These are phyloP conservation scores for Phaffia australis DNA, from an alignment of 768 basidiomycete genomes.

Conservation along the genomic window DNA sequence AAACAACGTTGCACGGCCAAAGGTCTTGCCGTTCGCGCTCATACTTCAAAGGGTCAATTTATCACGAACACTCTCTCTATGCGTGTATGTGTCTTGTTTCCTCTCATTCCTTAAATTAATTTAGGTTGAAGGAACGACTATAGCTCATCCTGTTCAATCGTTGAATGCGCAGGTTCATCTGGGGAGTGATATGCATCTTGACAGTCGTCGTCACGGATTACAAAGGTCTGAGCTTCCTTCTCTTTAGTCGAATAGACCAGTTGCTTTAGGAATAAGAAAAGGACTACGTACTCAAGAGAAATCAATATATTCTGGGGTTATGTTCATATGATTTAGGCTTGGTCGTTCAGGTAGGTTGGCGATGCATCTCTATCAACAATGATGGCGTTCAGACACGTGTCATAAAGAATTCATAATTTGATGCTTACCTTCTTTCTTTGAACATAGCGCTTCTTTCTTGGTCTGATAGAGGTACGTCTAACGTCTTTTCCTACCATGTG, in stretches of 20 bases:
- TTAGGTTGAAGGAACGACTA: too few species aligned
- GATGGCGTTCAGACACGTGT: too few species aligned
- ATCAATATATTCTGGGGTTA: too few species aligned
- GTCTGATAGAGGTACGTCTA: conserved; percentile 31
- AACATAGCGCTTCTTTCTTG: conserved; percentile 33
- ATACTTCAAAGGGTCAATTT: conserved; percentile 30
- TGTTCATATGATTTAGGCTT: conserved; percentile 27
- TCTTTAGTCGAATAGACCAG: too few species aligned
- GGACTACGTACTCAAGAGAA: too few species aligned
- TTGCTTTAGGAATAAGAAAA: too few species aligned
- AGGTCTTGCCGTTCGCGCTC: conserved; percentile 34
- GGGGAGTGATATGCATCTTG: conserved; percentile 34
- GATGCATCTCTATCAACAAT: too few species aligned
- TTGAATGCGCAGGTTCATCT: conserved; percentile 26
- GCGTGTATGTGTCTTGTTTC: conserved; percentile 9
- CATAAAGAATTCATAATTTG: too few species aligned
- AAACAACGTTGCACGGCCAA: neutral
- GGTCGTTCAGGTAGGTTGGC: conserved; percentile 28
- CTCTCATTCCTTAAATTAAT: too few species aligned
- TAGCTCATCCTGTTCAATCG: neutral
- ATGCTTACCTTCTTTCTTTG: neutral
- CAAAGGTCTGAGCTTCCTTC: neutral
- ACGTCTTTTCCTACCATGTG: neutral
- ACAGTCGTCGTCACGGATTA: conserved; percentile 32
- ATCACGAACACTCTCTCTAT: conserved; percentile 28